phyloP scores from a whole-genome alignment of 306 rosid genomes.

The Pyrus communis region DNA sequence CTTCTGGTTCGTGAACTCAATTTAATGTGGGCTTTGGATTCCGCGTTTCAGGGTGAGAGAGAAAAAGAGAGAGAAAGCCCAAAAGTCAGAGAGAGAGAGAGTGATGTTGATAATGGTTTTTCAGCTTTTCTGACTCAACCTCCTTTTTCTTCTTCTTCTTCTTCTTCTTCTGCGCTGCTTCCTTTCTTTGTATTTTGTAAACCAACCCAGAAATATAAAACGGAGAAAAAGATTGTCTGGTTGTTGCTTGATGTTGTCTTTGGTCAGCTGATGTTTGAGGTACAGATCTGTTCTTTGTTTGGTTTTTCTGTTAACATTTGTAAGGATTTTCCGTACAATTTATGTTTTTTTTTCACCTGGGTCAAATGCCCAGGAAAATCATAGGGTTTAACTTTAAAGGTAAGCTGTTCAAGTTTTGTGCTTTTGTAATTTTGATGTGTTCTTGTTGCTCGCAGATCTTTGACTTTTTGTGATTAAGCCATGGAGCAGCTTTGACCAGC shows the following conservation, averaged over 20 bases:
- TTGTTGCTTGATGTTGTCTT: conserved; percentile 13
- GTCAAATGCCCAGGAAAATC: conserved; percentile 12
- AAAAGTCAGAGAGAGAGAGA: neutral
- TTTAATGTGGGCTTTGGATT: conserved; percentile 50
- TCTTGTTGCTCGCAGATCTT: conserved; percentile 28
- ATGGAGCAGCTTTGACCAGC: conserved; percentile 6
- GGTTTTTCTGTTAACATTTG: neutral
- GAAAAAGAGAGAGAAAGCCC: conserved; percentile 2
- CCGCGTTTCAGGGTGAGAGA: conserved; percentile 29
- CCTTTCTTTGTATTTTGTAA: conserved; percentile 4
- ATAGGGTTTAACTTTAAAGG: neutral
- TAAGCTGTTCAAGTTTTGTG: neutral
- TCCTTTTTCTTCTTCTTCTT: neutral
- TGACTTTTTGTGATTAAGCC: conserved; percentile 25
- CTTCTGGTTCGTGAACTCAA: conserved; percentile 30
- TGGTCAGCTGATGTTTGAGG: conserved; percentile 9
- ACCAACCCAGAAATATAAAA: neutral
- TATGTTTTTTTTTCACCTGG: neutral
- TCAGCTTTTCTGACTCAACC: conserved; percentile 43
- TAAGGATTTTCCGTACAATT: conserved; percentile 15
- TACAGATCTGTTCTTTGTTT: conserved; percentile 35
- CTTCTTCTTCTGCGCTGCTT: conserved; percentile 10
- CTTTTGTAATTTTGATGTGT: conserved; percentile 8
- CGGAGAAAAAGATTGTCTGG: conserved; percentile 8
- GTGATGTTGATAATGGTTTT: neutral